phyloP scores from a whole-genome alignment of 73 alveolate species.

The Paramecium biaurelia region DNA sequence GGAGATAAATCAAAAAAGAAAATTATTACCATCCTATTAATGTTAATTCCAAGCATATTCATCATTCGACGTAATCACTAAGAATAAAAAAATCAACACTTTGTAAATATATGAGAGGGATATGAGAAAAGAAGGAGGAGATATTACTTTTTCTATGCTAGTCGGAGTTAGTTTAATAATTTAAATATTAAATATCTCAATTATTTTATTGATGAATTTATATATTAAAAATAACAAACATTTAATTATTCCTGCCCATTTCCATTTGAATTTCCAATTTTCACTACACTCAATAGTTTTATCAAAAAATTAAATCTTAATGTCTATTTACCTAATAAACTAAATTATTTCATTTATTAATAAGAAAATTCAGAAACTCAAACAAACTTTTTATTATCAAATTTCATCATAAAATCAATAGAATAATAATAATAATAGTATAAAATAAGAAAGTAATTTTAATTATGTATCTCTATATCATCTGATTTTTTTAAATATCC shows the following conservation, averaged over 20 bases:
- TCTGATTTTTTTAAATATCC: too few species aligned
- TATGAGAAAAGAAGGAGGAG: background rate
- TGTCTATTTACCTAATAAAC: too few species aligned
- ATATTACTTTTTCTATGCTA: background rate
- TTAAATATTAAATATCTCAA: constrained; percentile 26
- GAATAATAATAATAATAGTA: too few species aligned
- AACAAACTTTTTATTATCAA: too few species aligned
- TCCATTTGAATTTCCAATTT: background rate
- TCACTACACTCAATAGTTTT: too few species aligned
- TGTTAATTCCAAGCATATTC: background rate
- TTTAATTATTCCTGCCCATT: background rate
- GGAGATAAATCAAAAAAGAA: background rate
- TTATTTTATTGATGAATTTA: background rate
- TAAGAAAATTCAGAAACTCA: too few species aligned
- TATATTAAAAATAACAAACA: background rate
- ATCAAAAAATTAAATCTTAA: too few species aligned
- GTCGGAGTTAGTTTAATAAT: background rate
- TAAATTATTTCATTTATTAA: too few species aligned
- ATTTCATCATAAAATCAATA: too few species aligned
- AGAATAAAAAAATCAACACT: constrained; percentile 29
- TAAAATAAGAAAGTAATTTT: too few species aligned
- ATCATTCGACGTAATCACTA: background rate
- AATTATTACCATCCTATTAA: constrained; percentile 18
- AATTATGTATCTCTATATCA: too few species aligned
- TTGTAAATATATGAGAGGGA: background rate